phyloP scores from a whole-genome alignment of 2,329 filamentous ascomycete species.

The Hansfordia pulvinata region DNA sequence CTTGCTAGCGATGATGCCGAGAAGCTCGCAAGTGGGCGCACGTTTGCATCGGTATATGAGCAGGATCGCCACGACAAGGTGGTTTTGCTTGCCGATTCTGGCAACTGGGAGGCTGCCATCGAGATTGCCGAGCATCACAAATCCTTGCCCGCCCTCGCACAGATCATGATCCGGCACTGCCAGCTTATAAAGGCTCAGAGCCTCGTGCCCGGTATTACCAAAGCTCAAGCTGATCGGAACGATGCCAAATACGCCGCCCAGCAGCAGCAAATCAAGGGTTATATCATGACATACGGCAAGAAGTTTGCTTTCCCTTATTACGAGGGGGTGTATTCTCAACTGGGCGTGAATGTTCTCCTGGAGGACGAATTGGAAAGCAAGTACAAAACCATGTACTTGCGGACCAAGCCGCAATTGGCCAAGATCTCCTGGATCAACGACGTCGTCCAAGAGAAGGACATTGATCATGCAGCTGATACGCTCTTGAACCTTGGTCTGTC shows the following conservation, averaged over 20 bases:
- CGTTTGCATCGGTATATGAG: slow-evolving; percentile 32
- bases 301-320: slow-evolving; percentile 68
- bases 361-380: slow-evolving; percentile 56
- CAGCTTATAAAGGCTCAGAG: slow-evolving; percentile 23
- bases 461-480: slow-evolving; percentile 56
- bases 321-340: slow-evolving; percentile 56
- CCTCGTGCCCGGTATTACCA: slow-evolving; percentile 17
- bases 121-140: slow-evolving; percentile 43
- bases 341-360: slow-evolving; percentile 55
- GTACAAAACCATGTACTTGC: slow-evolving; percentile 67
- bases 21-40: slow-evolving; percentile 25
- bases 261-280: slow-evolving; percentile 29
- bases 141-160: slow-evolving; percentile 39
- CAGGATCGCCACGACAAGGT: slow-evolving; percentile 38
- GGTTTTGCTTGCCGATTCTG: slow-evolving; percentile 36
- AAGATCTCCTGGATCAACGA: slow-evolving; percentile 95
- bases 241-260: slow-evolving; percentile 29
- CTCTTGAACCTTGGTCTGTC: slow-evolving; percentile 56
- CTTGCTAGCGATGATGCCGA: slow-evolving; percentile 28
- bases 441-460: slow-evolving; percentile 62
- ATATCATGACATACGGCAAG: slow-evolving; percentile 52
- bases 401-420: slow-evolving; percentile 55
- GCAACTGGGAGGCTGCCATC: slow-evolving; percentile 44
- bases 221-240: slow-evolving; percentile 22
- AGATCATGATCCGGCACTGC: slow-evolving; percentile 41